Evolutionary conservation across 805 yeast species (phyloP), one percentile per base, ranked within the genome.

Genomic region (Ogataea paradorogensis): DNA sequence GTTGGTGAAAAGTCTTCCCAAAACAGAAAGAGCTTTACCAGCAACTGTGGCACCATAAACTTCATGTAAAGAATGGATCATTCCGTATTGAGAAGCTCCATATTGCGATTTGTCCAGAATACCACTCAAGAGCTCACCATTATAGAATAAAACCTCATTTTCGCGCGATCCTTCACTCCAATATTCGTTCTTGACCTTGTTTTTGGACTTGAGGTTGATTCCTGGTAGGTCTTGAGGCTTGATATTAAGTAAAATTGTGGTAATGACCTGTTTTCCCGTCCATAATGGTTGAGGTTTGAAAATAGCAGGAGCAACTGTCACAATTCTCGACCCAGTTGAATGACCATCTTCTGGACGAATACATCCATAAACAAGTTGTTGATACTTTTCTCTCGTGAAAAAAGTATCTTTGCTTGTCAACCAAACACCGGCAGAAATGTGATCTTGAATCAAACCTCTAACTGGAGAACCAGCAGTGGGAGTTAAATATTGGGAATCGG

Each of bases 381-480:
- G 96, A 66, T 93, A 95, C 61, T 79, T 74, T 53, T 89, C 96
- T 56, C 95, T 76, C 9, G 91, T 82, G 73, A 91, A 91, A 61
- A 88, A 87, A 24, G 90, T 69, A 59, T 95, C 98, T 66, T 90
- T 88, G 65, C 71, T 88, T 6, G 99, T 93, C 58, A 93, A 74
- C 98, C 98, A 93, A 29, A 95, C 96, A 71, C 99, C 99, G 7
- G 98, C 98, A 56, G 95, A 83, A 67, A 93, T 89, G 61, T 95
- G 99, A 71, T 93, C 99, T 73, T 93, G 99, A 66, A 95, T 95
- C 64, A 93, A 75, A 68, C 99, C 99, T 78, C 99, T 85, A 48
- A 95, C 82, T 25, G 99, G 99, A 43, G 95, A 75, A 62, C 99
- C 99, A 9, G 97, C 88, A 14, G 99, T 93, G 35, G 99, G 99